These are phyloP conservation scores for Pneumocystis murina DNA, from an alignment of 1,139 yeast species.

Conservation along the genomic window DNA sequence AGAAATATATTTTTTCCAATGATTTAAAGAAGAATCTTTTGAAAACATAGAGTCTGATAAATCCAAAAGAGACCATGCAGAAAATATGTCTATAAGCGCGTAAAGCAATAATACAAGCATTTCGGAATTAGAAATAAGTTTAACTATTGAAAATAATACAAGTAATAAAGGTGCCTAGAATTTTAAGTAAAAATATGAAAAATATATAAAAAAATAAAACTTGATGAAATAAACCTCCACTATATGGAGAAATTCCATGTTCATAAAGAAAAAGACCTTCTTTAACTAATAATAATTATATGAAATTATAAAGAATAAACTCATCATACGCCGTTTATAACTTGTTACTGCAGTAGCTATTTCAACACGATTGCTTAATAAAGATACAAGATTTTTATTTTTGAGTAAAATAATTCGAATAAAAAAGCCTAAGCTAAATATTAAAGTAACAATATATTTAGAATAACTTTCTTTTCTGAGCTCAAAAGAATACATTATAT, in stretches of 20 bases:
- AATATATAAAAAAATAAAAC: slow-evolving; percentile 6
- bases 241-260: slow-evolving; percentile 53
- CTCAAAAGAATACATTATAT: not conserved
- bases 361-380: slow-evolving; percentile 36
- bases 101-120: slow-evolving; percentile 24
- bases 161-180: slow-evolving; percentile 11
- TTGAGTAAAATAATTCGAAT: not conserved
- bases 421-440: not conserved
- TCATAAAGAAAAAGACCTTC: slow-evolving; percentile 64
- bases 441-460: not conserved
- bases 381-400: not conserved
- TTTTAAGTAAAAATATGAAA: not conserved
- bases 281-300: slow-evolving; percentile 25
- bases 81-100: slow-evolving; percentile 28
- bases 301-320: slow-evolving; percentile 6
- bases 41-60: slow-evolving; percentile 30
- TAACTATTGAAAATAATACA: not conserved
- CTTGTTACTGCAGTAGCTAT: slow-evolving; percentile 70
- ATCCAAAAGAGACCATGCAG: slow-evolving; percentile 30
- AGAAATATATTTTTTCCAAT: slow-evolving; percentile 1
- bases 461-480: not conserved
- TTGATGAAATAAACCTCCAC: slow-evolving; percentile 78
- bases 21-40: slow-evolving; percentile 8
- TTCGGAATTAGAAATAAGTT: slow-evolving; percentile 15
- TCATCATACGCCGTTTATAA: slow-evolving; percentile 30